Conservation (phyloP, 176 grass and related monocot species). For the Lolium perenne region DNA sequence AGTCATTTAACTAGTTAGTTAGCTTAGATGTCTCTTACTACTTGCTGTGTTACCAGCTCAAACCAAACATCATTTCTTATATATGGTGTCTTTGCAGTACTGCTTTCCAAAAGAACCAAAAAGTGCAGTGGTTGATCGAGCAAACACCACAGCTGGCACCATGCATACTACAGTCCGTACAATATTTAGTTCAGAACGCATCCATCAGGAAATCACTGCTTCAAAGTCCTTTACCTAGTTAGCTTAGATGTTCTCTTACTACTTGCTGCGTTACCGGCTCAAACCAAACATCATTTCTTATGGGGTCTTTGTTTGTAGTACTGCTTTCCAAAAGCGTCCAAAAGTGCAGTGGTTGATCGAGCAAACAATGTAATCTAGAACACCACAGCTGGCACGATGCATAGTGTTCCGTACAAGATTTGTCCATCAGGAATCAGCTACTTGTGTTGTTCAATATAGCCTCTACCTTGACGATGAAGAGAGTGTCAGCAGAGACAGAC, state of each 20-base stretch:
- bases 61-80: not conserved
- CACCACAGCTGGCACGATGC: not conserved
- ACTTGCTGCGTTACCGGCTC: not conserved
- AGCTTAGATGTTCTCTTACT: not conserved
- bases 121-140: slow-evolving; percentile 1
- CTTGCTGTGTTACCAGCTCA: not conserved
- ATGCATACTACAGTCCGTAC: not conserved
- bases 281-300: not conserved
- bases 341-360: slow-evolving; percentile 8
- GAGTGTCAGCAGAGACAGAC: not conserved
- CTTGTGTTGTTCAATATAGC: slow-evolving; percentile 3
- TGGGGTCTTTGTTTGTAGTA: not conserved
- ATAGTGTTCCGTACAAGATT: not conserved
- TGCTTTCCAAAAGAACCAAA: not conserved
- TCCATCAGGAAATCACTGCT: not conserved
- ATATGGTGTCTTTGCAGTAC: not conserved
- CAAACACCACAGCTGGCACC: not conserved
- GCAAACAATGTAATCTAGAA: slow-evolving; percentile 9
- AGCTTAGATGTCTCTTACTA: not conserved
- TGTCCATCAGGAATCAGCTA: not conserved
- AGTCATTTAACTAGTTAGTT: not conserved
- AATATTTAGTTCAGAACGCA: not conserved
- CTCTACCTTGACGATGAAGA: not conserved
- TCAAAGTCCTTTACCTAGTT: not conserved
- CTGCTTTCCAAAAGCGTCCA: not conserved